Evolutionary conservation across 1,284 basidiomycete species (phyloP).

Genomic region (Rhizoctonia solani): DNA sequence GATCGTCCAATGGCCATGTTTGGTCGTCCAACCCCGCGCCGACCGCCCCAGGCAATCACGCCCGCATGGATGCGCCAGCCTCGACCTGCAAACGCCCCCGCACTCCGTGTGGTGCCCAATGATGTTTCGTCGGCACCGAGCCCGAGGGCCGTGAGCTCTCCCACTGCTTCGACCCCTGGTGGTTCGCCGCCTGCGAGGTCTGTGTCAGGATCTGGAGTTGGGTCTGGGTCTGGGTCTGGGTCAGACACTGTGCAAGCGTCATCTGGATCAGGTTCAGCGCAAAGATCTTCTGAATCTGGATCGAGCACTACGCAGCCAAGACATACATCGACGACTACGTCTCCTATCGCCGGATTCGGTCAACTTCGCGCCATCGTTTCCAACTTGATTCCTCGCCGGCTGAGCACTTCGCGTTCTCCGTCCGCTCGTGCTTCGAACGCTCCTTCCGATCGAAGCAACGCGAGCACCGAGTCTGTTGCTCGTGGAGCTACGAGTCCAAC

Average conservation of each 20-base stretch:
- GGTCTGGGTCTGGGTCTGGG: not conserved
- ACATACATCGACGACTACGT: not conserved
- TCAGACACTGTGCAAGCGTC: not conserved
- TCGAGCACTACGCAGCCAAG: not conserved
- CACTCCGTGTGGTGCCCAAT: no score
- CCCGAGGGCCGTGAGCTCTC: not conserved
- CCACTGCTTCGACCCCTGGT: not conserved
- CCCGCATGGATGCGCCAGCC: conserved; percentile 23
- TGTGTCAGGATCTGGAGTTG: no score
- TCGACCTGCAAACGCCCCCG: not conserved
- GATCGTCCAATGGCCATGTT: conserved; percentile 26
- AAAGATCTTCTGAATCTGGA: not conserved
- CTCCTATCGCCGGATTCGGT: not conserved
- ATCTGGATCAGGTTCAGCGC: not conserved
- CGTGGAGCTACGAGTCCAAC: not conserved
- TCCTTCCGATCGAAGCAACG: conserved; percentile 1
- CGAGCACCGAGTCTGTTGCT: not conserved
- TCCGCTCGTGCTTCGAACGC: not conserved
- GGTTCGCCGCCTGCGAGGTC: no score
- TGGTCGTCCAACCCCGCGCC: conserved; percentile 7
- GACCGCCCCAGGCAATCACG: conserved; percentile 21
- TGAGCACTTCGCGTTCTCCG: not conserved
- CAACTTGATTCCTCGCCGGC: conserved; percentile 16
- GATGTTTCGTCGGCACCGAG: not conserved
- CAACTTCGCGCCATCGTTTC: conserved; percentile 13